A percentile compares a stretch with the other conserved stretches of the same genome.
phyloP scores from a whole-genome alignment of 768 basidiomycete species.

The Fomitopsis serialis region DNA sequence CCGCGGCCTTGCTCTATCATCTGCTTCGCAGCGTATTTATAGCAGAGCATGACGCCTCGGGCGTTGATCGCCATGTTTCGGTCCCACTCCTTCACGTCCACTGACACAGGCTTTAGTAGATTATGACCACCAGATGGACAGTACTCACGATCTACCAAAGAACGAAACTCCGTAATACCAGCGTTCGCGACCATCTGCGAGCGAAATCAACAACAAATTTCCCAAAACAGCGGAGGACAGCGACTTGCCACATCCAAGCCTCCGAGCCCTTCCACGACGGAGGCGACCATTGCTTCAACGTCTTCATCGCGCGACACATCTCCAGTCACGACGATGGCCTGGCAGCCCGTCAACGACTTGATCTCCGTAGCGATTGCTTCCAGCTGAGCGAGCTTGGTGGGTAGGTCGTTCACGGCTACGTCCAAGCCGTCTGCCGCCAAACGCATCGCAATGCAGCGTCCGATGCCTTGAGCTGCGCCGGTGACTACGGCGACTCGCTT shows the following conservation, averaged over 20 bases:
- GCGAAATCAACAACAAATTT: constrained; percentile 27
- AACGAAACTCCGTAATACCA: constrained; percentile 6
- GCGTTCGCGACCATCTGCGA: constrained; percentile 25
- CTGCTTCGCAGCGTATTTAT: constrained; percentile 37
- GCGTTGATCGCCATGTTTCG: constrained; percentile 31
- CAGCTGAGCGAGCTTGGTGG: constrained; percentile 7
- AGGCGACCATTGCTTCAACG: constrained; percentile 35
- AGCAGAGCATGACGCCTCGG: constrained; percentile 35
- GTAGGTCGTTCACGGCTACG: constrained; percentile 14
- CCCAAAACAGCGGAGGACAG: background rate
- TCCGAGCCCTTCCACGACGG: constrained; percentile 27
- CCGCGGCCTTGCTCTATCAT: constrained; percentile 40
- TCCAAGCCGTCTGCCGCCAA: constrained; percentile 23
- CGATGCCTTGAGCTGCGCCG: constrained; percentile 32
- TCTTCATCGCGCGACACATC: constrained; percentile 39
- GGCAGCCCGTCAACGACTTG: constrained; percentile 16
- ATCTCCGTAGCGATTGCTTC: constrained; percentile 12
- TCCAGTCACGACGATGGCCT: constrained; percentile 22
- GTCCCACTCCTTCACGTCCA: constrained; percentile 9
- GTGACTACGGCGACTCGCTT: constrained; percentile 32
- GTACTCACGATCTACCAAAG: constrained; percentile 9
- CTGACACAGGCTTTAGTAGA: constrained; percentile 14
- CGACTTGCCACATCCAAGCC: constrained; percentile 41
- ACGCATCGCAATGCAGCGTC: constrained; percentile 19
- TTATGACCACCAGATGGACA: background rate